A percentile compares a stretch with the other conserved stretches of the same genome.
These are phyloP conservation scores for Athelia psychrophila DNA, from an alignment of 1,284 basidiomycete species.

Conservation along the genomic window DNA sequence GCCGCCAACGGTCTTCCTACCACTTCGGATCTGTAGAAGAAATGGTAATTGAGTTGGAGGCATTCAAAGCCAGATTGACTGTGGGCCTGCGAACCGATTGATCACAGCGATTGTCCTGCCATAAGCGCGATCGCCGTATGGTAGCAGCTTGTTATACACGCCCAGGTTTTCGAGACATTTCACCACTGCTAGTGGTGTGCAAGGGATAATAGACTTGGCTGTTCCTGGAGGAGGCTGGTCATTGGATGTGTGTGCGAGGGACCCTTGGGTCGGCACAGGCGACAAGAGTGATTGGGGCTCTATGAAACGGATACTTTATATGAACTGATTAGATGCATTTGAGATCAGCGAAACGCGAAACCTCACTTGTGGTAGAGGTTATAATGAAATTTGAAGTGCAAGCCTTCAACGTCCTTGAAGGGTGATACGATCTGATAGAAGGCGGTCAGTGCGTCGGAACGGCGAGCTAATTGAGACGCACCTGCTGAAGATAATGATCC, in stretches of 20 bases:
- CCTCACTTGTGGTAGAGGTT: constrained; percentile 94
- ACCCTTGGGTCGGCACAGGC: constrained; percentile 36
- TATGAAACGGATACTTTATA: constrained; percentile 71
- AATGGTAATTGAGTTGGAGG: background rate
- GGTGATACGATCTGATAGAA: constrained; percentile 80
- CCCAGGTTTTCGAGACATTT: constrained; percentile 91
- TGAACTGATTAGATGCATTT: background rate
- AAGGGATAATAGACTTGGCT: constrained; percentile 94
- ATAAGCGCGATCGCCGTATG: constrained; percentile 93
- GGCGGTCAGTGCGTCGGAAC: background rate
- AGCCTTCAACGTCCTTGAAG: constrained; percentile 95
- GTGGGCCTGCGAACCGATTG: constrained; percentile 79
- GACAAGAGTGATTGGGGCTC: constrained; percentile 60
- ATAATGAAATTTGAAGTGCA: constrained; percentile 95
- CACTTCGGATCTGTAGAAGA: constrained; percentile 79
- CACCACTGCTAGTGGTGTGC: constrained; percentile 94
- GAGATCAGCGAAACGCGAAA: constrained; percentile 1
- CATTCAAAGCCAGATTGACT: background rate
- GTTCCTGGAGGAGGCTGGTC: constrained; percentile 76
- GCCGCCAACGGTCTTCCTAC: constrained; percentile 95
- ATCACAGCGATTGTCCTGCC: constrained; percentile 94
- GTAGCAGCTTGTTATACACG: constrained; percentile 89
- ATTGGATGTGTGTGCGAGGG: constrained; percentile 34
- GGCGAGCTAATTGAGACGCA: constrained; percentile 21
- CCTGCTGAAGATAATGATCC: constrained; percentile 96